phyloP scores from a whole-genome alignment of 1,139 yeast genomes.

The Magnusiomyces magnusii region DNA sequence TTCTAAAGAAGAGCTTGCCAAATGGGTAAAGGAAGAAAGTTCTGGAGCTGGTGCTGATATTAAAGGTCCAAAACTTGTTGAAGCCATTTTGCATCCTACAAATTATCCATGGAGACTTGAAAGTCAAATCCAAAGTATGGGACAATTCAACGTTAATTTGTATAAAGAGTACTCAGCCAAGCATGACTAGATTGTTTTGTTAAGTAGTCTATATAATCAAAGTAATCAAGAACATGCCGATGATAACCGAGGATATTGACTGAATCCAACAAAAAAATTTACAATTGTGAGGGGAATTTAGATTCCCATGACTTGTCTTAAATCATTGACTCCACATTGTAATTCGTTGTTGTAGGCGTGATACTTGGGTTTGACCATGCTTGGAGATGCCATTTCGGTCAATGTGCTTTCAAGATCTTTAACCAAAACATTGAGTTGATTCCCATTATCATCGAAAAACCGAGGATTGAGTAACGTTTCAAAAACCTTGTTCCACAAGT shows the following conservation, averaged over 20 bases:
- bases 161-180: slow-evolving; percentile 23
- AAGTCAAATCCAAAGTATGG: slow-evolving; percentile 26
- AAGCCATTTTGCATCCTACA: slow-evolving; percentile 47
- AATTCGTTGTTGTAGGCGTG: not conserved
- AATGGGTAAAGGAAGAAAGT: slow-evolving; percentile 25
- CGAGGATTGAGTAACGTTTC: slow-evolving; percentile 55
- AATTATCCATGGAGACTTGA: slow-evolving; percentile 56
- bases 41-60: slow-evolving; percentile 14
- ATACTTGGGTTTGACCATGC: not conserved
- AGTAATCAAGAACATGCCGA: too few species aligned
- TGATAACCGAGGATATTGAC: not conserved
- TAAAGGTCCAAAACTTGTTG: slow-evolving; percentile 42
- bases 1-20: slow-evolving; percentile 31
- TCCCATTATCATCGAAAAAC: not conserved
- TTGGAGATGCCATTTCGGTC: not conserved
- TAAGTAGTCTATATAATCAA: too few species aligned
- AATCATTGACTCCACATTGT: not conserved
- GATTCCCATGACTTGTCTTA: not conserved
- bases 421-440: not conserved
- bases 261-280: too few species aligned
- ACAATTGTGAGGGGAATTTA: not conserved
- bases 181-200: too few species aligned
- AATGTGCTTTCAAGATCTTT: not conserved
- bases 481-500: slow-evolving; percentile 65
- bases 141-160: slow-evolving; percentile 21